Evolutionary conservation across 768 basidiomycete genomes (phyloP).

Genomic region (Trametes elegans): DNA sequence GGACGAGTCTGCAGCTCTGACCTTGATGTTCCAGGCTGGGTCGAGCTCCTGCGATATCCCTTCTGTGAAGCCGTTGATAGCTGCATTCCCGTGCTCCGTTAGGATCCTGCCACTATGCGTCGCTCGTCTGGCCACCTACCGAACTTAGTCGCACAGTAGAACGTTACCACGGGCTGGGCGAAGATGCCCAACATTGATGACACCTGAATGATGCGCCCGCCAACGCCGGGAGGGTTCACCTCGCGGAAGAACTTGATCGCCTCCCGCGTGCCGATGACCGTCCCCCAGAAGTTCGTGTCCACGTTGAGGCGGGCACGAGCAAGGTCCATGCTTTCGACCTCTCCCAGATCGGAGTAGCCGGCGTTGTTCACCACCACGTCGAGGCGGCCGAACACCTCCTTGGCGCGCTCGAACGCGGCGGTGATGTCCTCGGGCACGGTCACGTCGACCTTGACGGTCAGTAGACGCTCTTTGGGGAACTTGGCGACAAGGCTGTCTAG

Average conservation of each 20-base stretch:
- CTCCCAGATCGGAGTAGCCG: constrained; percentile 14
- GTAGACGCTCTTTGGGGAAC: constrained; percentile 16
- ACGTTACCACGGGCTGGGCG: constrained; percentile 5
- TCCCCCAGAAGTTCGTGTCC: constrained; percentile 31
- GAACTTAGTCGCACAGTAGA: constrained; percentile 15
- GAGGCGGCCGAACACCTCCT: constrained; percentile 20
- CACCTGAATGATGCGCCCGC: constrained; percentile 37
- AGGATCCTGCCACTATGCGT: too few relatives aligned
- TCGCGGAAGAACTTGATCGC: constrained; percentile 37
- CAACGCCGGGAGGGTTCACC: constrained; percentile 32
- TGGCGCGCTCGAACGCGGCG: constrained; percentile 20
- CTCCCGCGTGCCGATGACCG: constrained; percentile 30
- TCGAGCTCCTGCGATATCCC: constrained; percentile 31
- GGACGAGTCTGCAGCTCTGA: too few relatives aligned
- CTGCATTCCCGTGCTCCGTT: too few relatives aligned
- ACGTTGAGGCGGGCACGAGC: constrained; percentile 15
- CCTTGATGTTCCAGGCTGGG: constrained; percentile 38
- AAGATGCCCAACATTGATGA: constrained; percentile 29
- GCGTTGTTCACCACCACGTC: constrained; percentile 32
- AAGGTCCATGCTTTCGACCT: constrained; percentile 20
- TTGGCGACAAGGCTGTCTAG: constrained; percentile 23
- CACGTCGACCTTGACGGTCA: constrained; percentile 26
- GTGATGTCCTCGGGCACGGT: constrained; percentile 10
- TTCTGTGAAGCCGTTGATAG: constrained; percentile 30
- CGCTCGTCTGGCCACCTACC: not conserved